Percentiles rank a stretch among this genome's conserved stretches.
Evolutionary conservation across 345 rosid species (phyloP).

Genomic region (Toxicodendron radicans): DNA sequence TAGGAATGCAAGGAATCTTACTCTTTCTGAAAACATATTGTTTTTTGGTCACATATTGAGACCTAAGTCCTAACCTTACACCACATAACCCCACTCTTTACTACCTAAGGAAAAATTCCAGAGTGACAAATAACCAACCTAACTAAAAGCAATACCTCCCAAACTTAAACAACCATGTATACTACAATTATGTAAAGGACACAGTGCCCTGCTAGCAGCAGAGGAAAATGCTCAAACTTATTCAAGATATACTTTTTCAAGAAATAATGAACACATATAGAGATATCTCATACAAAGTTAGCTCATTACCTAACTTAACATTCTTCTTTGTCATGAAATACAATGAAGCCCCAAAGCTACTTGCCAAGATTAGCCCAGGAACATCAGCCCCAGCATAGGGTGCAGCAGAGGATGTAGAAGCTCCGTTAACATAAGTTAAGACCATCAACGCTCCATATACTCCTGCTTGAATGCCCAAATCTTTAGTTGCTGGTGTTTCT

Average conservation of each 20-base stretch:
- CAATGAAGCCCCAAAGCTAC: constrained; percentile 88
- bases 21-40: neutral
- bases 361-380: constrained; percentile 75
- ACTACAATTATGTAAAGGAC: neutral
- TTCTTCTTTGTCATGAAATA: constrained; percentile 87
- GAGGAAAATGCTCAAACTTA: neutral
- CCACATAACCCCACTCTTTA: neutral
- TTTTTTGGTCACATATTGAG: neutral
- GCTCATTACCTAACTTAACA: constrained; percentile 70
- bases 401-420: constrained; percentile 44
- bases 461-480: constrained; percentile 83
- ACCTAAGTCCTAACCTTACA: neutral
- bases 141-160: neutral
- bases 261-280: neutral
- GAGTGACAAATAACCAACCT: neutral
- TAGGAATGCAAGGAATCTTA: neutral
- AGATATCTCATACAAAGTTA: constrained; percentile 3
- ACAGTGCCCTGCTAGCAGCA: neutral
- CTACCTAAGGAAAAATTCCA: neutral
- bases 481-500: constrained; percentile 69
- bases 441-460: constrained; percentile 90
- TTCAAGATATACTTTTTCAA: neutral
- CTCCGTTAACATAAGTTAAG: constrained; percentile 75
- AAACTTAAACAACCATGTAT: neutral
- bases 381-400: constrained; percentile 78